Evolutionary conservation across 2,329 filamentous ascomycete species (phyloP).

Genomic region (Zymoseptoria brevis): DNA sequence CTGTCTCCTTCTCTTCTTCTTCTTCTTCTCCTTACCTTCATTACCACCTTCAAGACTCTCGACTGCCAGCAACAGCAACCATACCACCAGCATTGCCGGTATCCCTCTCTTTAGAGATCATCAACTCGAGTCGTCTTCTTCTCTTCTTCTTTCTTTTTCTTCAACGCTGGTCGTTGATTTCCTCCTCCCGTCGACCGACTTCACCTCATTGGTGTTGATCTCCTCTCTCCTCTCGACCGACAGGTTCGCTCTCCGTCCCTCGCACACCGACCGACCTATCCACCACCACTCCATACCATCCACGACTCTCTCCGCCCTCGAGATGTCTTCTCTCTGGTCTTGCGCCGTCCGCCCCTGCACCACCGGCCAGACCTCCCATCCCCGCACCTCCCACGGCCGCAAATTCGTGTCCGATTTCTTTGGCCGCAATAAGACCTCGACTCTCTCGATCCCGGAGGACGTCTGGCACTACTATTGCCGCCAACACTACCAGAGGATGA

Average conservation of each 20-base stretch:
- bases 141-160: neutral
- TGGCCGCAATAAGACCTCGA: slow-evolving; percentile 72
- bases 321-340: slow-evolving; percentile 3
- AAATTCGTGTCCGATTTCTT: slow-evolving; percentile 78
- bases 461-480: slow-evolving; percentile 50
- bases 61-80: neutral
- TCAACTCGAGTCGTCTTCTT: neutral
- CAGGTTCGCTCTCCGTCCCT: neutral
- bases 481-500: slow-evolving; percentile 67
- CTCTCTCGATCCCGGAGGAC: slow-evolving; percentile 57
- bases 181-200: neutral
- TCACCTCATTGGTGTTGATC: slow-evolving; percentile 2
- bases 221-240: neutral
- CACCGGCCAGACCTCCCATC: slow-evolving; percentile 4
- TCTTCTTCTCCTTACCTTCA: neutral
- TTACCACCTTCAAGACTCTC: neutral
- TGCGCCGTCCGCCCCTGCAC: slow-evolving; percentile 15
- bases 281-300: neutral
- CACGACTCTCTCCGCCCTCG: neutral
- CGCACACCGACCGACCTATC: neutral
- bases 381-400: slow-evolving; percentile 32
- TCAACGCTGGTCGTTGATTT: neutral
- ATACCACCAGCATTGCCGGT: neutral
- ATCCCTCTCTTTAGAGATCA: neutral
- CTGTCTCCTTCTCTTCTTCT: neutral